Percentiles rank a stretch among this genome's conserved stretches.
Conservation (phyloP, 2,329 filamentous ascomycete species). For the Graphilbum ipis-grandicollis region DNA sequence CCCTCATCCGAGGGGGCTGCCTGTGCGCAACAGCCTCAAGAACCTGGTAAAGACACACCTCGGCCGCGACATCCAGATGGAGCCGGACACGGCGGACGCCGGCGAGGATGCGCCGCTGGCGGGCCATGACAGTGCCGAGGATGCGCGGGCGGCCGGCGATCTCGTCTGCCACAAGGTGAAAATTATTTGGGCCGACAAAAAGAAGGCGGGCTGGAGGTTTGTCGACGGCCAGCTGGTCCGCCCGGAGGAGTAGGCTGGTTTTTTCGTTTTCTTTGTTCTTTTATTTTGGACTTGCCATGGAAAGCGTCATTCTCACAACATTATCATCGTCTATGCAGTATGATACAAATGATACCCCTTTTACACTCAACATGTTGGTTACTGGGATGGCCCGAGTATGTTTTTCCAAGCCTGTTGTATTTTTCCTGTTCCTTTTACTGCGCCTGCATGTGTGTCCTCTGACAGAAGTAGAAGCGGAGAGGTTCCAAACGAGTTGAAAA, state of each 20-base stretch:
- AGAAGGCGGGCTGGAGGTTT: constrained; percentile 49
- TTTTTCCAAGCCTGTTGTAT: too few relatives aligned
- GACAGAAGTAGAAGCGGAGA: constrained; percentile 3
- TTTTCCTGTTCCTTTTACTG: too few relatives aligned
- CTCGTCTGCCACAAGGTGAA: constrained; percentile 56
- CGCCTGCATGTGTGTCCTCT: too few relatives aligned
- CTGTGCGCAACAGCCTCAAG: constrained; percentile 63
- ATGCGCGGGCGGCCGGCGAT: constrained; percentile 77
- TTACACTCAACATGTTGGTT: too few relatives aligned
- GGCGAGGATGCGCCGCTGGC: constrained; percentile 20
- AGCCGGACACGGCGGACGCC: constrained; percentile 17
- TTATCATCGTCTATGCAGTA: not conserved
- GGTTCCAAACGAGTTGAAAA: not conserved
- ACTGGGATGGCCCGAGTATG: too few relatives aligned
- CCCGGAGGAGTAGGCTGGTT: too few relatives aligned
- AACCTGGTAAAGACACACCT: constrained; percentile 53
- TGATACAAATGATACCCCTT: not conserved
- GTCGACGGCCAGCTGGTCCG: constrained; percentile 21
- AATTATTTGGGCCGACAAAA: constrained; percentile 52
- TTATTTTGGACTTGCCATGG: too few relatives aligned
- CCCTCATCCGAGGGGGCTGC: constrained; percentile 61
- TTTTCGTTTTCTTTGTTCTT: too few relatives aligned
- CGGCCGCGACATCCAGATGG: constrained; percentile 62
- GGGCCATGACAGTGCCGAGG: constrained; percentile 87
- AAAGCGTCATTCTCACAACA: not conserved